A percentile compares a stretch with the other conserved stretches of the same genome.
These are phyloP conservation scores for Rhizoctonia solani DNA, from an alignment of 1,284 basidiomycete species.

Conservation along the genomic window DNA sequence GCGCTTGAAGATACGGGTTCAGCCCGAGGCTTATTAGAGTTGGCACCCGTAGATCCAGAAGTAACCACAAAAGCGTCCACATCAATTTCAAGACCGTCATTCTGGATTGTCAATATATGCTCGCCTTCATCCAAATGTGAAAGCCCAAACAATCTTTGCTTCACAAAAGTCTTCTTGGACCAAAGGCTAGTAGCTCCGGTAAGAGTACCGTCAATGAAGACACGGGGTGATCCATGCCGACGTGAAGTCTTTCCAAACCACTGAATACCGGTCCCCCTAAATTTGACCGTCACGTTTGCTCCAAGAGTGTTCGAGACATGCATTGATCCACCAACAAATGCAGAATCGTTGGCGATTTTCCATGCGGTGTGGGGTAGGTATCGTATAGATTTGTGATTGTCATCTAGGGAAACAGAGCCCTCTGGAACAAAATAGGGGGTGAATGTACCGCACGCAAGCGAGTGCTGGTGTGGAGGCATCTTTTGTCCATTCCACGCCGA, in stretches of 20 bases:
- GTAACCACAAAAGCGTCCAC: slow-evolving; percentile 72
- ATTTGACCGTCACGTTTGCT: slow-evolving; percentile 61
- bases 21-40: no score
- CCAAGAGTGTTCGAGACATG: slow-evolving; percentile 42
- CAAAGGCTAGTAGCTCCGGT: slow-evolving; percentile 55
- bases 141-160: slow-evolving; percentile 68
- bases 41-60: neutral
- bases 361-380: slow-evolving; percentile 59
- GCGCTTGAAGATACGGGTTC: no score
- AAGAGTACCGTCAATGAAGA: slow-evolving; percentile 62
- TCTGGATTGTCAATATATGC: slow-evolving; percentile 67
- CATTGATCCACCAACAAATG: slow-evolving; percentile 48
- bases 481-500: slow-evolving; percentile 30
- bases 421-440: slow-evolving; percentile 70
- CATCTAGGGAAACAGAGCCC: slow-evolving; percentile 71
- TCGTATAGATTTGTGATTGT: slow-evolving; percentile 62
- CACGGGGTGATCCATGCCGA: slow-evolving; percentile 57
- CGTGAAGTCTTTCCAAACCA: slow-evolving; percentile 68
- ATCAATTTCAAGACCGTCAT: slow-evolving; percentile 54
- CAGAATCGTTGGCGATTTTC: slow-evolving; percentile 56
- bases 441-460: slow-evolving; percentile 47
- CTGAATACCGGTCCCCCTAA: slow-evolving; percentile 72
- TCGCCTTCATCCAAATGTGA: slow-evolving; percentile 57
- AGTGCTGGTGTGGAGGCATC: neutral
- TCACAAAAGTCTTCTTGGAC: slow-evolving; percentile 49